Percentiles rank a stretch among this genome's conserved stretches.
Conservation (phyloP, 2,329 filamentous ascomycete genomes). For the Fusarium citri region DNA sequence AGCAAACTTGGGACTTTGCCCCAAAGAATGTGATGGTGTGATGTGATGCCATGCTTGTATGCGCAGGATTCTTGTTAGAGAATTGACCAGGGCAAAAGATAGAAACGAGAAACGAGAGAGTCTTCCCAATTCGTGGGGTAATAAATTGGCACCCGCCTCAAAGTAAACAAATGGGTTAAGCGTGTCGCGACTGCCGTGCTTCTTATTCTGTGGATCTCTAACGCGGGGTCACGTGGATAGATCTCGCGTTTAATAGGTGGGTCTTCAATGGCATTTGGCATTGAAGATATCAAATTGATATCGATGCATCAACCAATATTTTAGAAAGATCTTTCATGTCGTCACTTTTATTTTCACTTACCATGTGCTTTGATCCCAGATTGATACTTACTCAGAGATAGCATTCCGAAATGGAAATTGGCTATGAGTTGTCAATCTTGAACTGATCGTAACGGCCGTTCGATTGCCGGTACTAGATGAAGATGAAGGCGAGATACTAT, state of each 20-base stretch:
- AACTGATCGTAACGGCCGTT: neutral
- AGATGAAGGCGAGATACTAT: neutral
- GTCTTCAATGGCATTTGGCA: neutral
- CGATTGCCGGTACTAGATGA: neutral
- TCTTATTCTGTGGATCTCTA: constrained; percentile 7
- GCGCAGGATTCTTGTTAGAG: constrained; percentile 46
- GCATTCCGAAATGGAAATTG: neutral
- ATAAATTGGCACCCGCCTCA: constrained; percentile 28
- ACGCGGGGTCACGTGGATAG: constrained; percentile 41
- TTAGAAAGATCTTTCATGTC: neutral
- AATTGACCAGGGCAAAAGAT: constrained; percentile 33
- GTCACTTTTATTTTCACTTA: neutral
- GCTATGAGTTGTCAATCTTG: neutral
- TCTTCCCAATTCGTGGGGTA: constrained; percentile 36
- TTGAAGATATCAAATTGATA: constrained; percentile 1
- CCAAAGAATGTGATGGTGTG: constrained; percentile 36
- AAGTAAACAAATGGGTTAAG: constrained; percentile 44
- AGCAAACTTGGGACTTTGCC: constrained; percentile 37
- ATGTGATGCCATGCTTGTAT: constrained; percentile 30
- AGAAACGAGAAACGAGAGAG: constrained; percentile 2
- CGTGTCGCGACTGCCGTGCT: constrained; percentile 37
- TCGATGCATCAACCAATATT: neutral
- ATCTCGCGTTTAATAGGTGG: neutral
- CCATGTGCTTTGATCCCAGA: neutral
- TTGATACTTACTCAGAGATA: neutral